Conservation (phyloP, 2,329 filamentous ascomycete genomes). For the Phyllosticta paracitricarpa region DNA sequence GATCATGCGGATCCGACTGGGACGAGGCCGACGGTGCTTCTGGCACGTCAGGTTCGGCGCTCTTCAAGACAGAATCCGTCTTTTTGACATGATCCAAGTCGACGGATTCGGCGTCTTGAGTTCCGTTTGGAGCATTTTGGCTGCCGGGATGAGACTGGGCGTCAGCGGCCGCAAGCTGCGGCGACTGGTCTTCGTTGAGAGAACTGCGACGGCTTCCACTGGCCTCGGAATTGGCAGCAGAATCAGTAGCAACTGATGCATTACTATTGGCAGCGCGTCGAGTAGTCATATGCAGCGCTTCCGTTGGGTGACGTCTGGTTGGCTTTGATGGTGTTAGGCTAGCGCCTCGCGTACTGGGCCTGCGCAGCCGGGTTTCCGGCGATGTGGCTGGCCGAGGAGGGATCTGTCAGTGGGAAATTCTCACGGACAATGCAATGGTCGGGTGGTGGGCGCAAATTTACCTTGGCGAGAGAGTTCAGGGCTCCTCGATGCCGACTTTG, state of each 20-base stretch:
- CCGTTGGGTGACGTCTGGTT: conserved; percentile 33
- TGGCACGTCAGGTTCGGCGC: background rate
- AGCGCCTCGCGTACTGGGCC: conserved; percentile 25
- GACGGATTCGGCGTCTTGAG: background rate
- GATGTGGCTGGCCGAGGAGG: conserved; percentile 19
- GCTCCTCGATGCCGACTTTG: conserved; percentile 5
- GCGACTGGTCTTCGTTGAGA: conserved; percentile 16
- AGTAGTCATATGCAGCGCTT: conserved; percentile 41
- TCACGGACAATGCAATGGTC: background rate
- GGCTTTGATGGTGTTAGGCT: conserved; percentile 22
- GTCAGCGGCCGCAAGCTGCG: background rate
- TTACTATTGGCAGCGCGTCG: conserved; percentile 32
- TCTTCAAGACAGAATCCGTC: background rate
- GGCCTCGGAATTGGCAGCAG: conserved; percentile 21
- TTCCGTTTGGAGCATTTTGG: background rate
- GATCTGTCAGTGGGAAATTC: conserved; percentile 4
- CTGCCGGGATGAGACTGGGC: background rate
- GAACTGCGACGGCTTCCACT: conserved; percentile 32
- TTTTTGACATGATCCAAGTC: conserved; percentile 7
- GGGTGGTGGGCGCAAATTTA: background rate
- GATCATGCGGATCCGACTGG: conserved; percentile 4
- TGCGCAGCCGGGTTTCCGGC: conserved; percentile 22
- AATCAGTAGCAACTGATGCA: conserved; percentile 25
- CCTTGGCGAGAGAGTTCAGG: conserved; percentile 7
- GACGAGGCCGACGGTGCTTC: conserved; percentile 9